Evolutionary conservation across 495 filamentous ascomycete species (phyloP), one percentile per base, ranked within the genome.

Genomic region (Echria macrotheca): DNA sequence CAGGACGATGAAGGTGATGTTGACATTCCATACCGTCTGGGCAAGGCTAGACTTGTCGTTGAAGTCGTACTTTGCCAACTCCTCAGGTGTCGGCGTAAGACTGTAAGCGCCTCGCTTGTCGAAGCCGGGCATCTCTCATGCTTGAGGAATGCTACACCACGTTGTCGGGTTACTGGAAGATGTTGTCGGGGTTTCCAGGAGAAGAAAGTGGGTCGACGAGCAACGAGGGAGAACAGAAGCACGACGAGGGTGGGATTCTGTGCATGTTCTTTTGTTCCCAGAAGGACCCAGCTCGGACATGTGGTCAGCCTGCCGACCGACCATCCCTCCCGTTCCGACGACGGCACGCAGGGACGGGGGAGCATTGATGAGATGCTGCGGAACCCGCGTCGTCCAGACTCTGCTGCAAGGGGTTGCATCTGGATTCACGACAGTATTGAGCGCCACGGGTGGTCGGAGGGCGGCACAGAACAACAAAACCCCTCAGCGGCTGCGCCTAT

Each of bases 1-100:
- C 0, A 58, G 49, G 8, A 56, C 56, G 11, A 56, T 56, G 21
- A 58, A 53, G 10, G 33, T 44, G 5, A 58, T 42, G 36, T 58
- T 58, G 53, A 58, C 53, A 11, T 32, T 44, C 56, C 56, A 50
- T 41, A 58, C 32, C 15, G 44, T 47, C 15, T 25, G 19, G 21
- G 42, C 36, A 5, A 52, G 33, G 0, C 36, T 52, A 3, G 56
- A 56, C 33, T 49, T 52, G 49, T 58, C 53, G 39, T 18, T 56
- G 3, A 52, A 45, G 56, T 58, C 49, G 8, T 49, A 49, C 14
- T 50, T 24, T 40, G 47, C 26, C 11, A 60, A 18, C 1, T 32
- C 45, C 4, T 44, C 45, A 21, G 47, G 18, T 17, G 31, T 39
- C 12, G 32, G 32, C 6, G 37, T 36, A 19, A 47, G 5, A 32